Base-by-base conservation (phyloP, 352 stramenopile species). In the Phytophthora boehmeriae region DNA sequence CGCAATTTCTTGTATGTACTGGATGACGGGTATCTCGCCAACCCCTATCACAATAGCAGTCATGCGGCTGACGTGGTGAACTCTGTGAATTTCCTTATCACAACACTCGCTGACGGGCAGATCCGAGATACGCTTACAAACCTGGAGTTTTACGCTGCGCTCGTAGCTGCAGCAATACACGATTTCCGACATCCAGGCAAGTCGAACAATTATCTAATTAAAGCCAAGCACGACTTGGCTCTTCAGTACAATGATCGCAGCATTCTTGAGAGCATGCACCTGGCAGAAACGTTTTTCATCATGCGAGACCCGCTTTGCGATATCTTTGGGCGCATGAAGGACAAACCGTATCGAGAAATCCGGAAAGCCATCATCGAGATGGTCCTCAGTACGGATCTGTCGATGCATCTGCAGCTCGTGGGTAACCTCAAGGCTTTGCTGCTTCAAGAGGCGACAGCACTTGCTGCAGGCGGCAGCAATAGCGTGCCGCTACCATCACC, bases 151-250 rank as follows among this genome's bases (percentile, higher is more conserved):
- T 93, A 90, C 56, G 85, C 85, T 20, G 80, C 85, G 22, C 66
- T 95, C 4, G 73, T 95, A 25, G 86, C 83, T 16, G 86, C 85
- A 13, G 86, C 88, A 2, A 92, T 95, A 56, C 88, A 96, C 51
- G 88, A 96, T 54, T 93, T 95, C 50, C 71, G 82, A 1, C 88
- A 96, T 59, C 85, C 84, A 14, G 86, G 86, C 42, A 92, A 92
- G 44, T 92, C 82, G 10, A 93, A 95, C 72, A 91, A 90, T 61
- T 95, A 93, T 64, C 71, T 92, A 20, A 89, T 94, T 63, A 93
- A 91, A 59, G 68, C 70, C 17, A 86, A 89, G 27, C 76, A 90
- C 54, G 82, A 89, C 52, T 71, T 96, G 20, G 83, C 89, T 27
- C 76, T 95, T 20, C 71, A 86, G 52, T 96, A 96, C 75, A 94